Conservation (phyloP, 148 eudicot genomes). For the Agrostemma githago region DNA sequence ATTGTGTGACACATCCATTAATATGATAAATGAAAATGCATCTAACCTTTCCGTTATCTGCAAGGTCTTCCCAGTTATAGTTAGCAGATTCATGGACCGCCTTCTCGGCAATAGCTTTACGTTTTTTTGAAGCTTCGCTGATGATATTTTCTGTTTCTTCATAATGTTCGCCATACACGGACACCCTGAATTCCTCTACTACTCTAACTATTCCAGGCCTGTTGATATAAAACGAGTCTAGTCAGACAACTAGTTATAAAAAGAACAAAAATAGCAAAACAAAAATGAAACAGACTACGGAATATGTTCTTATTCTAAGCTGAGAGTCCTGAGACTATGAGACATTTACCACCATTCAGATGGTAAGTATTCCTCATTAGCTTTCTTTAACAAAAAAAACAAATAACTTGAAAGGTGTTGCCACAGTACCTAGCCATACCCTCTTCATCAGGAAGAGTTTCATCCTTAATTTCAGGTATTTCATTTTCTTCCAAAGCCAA, state of each 20-base stretch:
- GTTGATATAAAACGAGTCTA: conserved; percentile 11
- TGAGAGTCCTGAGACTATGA: neutral
- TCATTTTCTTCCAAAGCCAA: conserved; percentile 93
- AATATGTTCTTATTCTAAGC: neutral
- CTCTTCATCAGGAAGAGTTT: conserved; percentile 92
- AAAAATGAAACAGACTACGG: neutral
- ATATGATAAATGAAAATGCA: conserved; percentile 6
- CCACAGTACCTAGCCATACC: conserved; percentile 72
- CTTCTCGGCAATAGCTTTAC: conserved; percentile 67
- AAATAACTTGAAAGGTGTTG: neutral
- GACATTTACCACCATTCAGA: neutral
- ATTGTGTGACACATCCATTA: neutral
- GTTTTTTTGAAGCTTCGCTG: conserved; percentile 53
- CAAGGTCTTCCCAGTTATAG: conserved; percentile 84
- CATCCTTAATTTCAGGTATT: conserved; percentile 83
- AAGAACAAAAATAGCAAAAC: neutral
- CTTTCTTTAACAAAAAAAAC: neutral
- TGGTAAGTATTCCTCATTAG: neutral
- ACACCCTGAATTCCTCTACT: conserved; percentile 76
- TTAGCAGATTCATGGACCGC: conserved; percentile 52
- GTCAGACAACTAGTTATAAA: neutral
- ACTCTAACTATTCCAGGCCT: conserved; percentile 79
- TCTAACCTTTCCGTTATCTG: conserved; percentile 76
- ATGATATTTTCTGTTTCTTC: conserved; percentile 35
- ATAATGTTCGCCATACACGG: conserved; percentile 67